phyloP scores from a whole-genome alignment of 257 asterid genomes.

The Fraxinus americana region DNA sequence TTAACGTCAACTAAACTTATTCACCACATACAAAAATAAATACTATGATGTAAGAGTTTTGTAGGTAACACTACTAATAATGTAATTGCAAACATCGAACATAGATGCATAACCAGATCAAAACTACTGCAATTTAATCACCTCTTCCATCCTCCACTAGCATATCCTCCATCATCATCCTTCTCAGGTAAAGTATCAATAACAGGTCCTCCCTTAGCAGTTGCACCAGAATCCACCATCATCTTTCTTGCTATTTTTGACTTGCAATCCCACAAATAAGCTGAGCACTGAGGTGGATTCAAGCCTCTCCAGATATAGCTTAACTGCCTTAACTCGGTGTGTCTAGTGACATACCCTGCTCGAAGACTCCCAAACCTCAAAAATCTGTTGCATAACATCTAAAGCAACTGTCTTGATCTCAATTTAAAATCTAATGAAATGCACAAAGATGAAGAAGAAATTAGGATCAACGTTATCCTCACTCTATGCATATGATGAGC shows the following conservation, averaged over 20 bases:
- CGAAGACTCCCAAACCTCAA: slow-evolving; percentile 54
- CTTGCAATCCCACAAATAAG: slow-evolving; percentile 39
- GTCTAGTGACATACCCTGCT: slow-evolving; percentile 47
- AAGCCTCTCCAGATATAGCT: slow-evolving; percentile 43
- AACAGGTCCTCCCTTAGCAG: slow-evolving; percentile 56
- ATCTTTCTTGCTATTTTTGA: slow-evolving; percentile 45
- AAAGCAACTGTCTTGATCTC: slow-evolving; percentile 44
- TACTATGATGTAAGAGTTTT: neutral
- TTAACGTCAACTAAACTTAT: neutral
- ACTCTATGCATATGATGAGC: neutral
- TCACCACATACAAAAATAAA: neutral
- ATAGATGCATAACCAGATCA: slow-evolving; percentile 6
- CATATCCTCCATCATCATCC: slow-evolving; percentile 74
- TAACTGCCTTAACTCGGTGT: slow-evolving; percentile 45
- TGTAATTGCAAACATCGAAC: neutral
- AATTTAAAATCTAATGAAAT: slow-evolving; percentile 15
- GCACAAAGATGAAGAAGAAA: neutral
- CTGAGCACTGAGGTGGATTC: slow-evolving; percentile 42
- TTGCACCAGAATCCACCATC: slow-evolving; percentile 88
- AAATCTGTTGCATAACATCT: slow-evolving; percentile 83
- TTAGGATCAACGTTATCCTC: slow-evolving; percentile 5
- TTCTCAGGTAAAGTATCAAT: slow-evolving; percentile 56
- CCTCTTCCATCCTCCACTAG: slow-evolving; percentile 98
- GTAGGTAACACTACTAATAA: neutral
- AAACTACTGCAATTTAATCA: slow-evolving; percentile 36